phyloP scores from a whole-genome alignment of 768 basidiomycete species.

The Lentinula aciculospora region DNA sequence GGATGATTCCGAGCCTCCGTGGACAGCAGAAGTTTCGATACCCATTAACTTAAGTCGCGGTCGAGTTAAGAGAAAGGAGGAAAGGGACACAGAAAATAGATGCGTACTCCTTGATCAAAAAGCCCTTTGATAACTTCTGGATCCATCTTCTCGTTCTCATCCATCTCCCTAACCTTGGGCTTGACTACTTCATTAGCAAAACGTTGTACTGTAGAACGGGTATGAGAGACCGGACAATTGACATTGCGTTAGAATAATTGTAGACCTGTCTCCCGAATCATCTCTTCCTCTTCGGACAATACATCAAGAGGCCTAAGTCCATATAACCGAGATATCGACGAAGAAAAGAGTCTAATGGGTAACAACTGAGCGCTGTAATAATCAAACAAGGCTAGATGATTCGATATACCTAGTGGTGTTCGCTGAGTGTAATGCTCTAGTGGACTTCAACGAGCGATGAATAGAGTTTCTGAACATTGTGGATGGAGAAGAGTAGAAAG shows the following conservation, averaged over 20 bases:
- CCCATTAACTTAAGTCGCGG: slow-evolving; percentile 79
- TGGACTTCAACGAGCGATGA: neutral
- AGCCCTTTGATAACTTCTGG: slow-evolving; percentile 77
- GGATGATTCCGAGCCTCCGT: slow-evolving; percentile 84
- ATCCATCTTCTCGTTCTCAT: slow-evolving; percentile 96
- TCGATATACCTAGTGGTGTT: neutral
- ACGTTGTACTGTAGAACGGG: slow-evolving; percentile 56
- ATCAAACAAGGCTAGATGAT: neutral
- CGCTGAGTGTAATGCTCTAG: neutral
- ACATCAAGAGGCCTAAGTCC: slow-evolving; percentile 60
- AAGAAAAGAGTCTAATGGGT: neutral
- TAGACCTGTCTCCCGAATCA: slow-evolving; percentile 86
- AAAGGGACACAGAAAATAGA: neutral
- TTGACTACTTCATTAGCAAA: slow-evolving; percentile 87
- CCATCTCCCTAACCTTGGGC: slow-evolving; percentile 95
- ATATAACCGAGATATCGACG: neutral
- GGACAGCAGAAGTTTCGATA: slow-evolving; percentile 82
- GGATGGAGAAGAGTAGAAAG: neutral
- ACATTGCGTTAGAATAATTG: slow-evolving; percentile 11
- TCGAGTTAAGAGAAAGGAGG: neutral
- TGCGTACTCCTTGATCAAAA: slow-evolving; percentile 88
- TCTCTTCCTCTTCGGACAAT: slow-evolving; percentile 92
- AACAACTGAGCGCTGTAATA: too few species aligned
- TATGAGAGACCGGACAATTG: neutral
- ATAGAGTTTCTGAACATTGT: slow-evolving; percentile 7